Percentiles rank a stretch among this genome's conserved stretches.
Evolutionary conservation across 2,329 filamentous ascomycete species (phyloP).

Genomic region (Teratosphaeria nubilosa): DNA sequence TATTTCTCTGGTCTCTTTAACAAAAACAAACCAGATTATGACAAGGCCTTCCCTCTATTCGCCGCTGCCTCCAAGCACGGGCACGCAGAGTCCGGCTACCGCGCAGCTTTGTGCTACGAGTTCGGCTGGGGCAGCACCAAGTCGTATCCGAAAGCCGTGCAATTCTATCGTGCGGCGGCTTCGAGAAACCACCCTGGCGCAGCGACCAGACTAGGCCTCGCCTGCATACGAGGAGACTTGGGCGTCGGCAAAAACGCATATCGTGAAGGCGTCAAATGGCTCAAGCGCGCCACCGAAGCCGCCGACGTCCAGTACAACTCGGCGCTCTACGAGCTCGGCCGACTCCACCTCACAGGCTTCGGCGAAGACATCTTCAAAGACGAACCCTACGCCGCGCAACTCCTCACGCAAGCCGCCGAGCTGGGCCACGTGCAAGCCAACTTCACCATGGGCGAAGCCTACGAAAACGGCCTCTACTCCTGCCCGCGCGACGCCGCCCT

Average conservation of each 20-base stretch:
- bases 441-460: slow-evolving; percentile 86
- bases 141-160: slow-evolving; percentile 81
- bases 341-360: slow-evolving; percentile 84
- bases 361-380: slow-evolving; percentile 92
- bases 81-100: slow-evolving; percentile 90
- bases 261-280: slow-evolving; percentile 87
- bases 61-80: slow-evolving; percentile 91
- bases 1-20: slow-evolving; percentile 90
- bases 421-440: slow-evolving; percentile 79
- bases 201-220: slow-evolving; percentile 83
- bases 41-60: slow-evolving; percentile 85
- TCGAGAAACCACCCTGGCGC: slow-evolving; percentile 92
- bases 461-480: slow-evolving; percentile 79
- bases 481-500: slow-evolving; percentile 87
- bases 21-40: slow-evolving; percentile 87
- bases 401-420: slow-evolving; percentile 91
- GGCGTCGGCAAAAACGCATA: slow-evolving; percentile 65
- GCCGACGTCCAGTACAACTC: slow-evolving; percentile 87
- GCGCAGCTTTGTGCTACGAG: slow-evolving; percentile 89
- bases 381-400: slow-evolving; percentile 77
- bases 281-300: slow-evolving; percentile 83
- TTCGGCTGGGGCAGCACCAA: slow-evolving; percentile 94
- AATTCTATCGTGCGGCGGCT: slow-evolving; percentile 82
- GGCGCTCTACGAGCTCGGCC: slow-evolving; percentile 81
- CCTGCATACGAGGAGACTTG: slow-evolving; percentile 81